Evolutionary conservation across 129 eudicot species (phyloP), one percentile per base, ranked within the genome.

Genomic region (Cynara cardunculus): DNA sequence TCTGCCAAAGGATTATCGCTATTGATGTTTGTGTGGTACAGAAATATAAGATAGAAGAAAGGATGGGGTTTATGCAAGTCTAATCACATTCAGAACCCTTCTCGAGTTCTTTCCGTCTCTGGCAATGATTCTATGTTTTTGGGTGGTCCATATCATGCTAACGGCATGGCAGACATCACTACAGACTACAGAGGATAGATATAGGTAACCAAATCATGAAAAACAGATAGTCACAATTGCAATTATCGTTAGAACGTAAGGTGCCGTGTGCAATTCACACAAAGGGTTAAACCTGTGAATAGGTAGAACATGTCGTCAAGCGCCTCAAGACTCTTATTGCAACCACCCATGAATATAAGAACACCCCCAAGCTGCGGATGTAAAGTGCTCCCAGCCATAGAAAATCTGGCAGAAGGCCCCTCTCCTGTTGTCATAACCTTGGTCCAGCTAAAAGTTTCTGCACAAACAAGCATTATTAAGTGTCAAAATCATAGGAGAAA

Each of bases 371-470:
- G 84, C 8, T 86, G 88, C 2, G 97, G 99, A 86, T 92, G 95
- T 82, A 96, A 88, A 86, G 91, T 78, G 78, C 89, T 96, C 69
- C 97, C 99, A 37, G 98, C 97, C 98, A 96, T 89, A 21, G 99
- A 96, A 82, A 96, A 96, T 88, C 99, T 85, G 71, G 97, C 95
- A 81, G 99, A 92, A 26, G 99, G 99, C 24, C 97, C 99, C 87
- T 77, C 95, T 8, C 97, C 97, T 69, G 69, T 26, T 31, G 92
- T 81, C 78, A 82, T 69, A 61, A 91, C 86, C 83, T 96, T 91
- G 71, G 88, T 88, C 99, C 99, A 96, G 25, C 76, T 70, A 39
- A 89, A 91, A 59, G 88, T 86, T 72, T 90, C 99, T 96, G 87
- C 87, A 82, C 30, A 72, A 66, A 75, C 66, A 80, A 73, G 24